phyloP scores from a whole-genome alignment of 352 stramenopile genomes.

The Phytophthora brassicae region DNA sequence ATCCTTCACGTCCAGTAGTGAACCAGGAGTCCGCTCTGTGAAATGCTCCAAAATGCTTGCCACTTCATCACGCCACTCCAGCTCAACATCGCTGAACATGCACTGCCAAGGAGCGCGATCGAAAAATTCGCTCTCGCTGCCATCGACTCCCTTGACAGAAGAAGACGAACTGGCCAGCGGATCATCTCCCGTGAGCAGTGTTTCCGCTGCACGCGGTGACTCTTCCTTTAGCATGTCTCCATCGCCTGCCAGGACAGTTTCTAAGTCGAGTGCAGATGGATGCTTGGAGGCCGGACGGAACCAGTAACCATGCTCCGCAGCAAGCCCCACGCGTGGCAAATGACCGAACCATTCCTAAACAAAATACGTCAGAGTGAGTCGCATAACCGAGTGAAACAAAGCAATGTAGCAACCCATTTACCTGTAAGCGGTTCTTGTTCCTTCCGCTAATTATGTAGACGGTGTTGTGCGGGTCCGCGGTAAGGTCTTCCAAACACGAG shows the following conservation, averaged over 20 bases:
- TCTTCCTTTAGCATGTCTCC: slow-evolving; percentile 17
- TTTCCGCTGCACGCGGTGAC: slow-evolving; percentile 9
- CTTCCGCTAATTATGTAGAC: slow-evolving; percentile 87
- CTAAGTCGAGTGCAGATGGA: slow-evolving; percentile 24
- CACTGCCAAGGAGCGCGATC: slow-evolving; percentile 72
- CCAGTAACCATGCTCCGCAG: slow-evolving; percentile 83
- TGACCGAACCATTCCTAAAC: slow-evolving; percentile 82
- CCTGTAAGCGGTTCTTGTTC: slow-evolving; percentile 70
- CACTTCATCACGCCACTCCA: slow-evolving; percentile 78
- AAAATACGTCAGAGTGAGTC: slow-evolving; percentile 1
- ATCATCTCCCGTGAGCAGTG: slow-evolving; percentile 16
- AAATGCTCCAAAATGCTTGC: slow-evolving; percentile 87
- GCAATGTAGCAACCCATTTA: slow-evolving; percentile 9
- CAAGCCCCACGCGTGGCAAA: slow-evolving; percentile 70
- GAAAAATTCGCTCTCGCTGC: slow-evolving; percentile 9
- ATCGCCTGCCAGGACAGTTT: neutral
- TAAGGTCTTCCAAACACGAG: slow-evolving; percentile 67
- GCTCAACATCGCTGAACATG: slow-evolving; percentile 80
- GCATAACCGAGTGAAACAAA: neutral
- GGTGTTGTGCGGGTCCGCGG: slow-evolving; percentile 71
- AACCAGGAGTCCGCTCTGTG: slow-evolving; percentile 86
- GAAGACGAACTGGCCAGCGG: slow-evolving; percentile 23
- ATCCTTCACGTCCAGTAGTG: slow-evolving; percentile 83
- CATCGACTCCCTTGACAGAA: slow-evolving; percentile 7
- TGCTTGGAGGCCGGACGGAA: slow-evolving; percentile 73